These are phyloP conservation scores for Trametes meyenii DNA, from an alignment of 768 basidiomycete species.

Conservation along the genomic window DNA sequence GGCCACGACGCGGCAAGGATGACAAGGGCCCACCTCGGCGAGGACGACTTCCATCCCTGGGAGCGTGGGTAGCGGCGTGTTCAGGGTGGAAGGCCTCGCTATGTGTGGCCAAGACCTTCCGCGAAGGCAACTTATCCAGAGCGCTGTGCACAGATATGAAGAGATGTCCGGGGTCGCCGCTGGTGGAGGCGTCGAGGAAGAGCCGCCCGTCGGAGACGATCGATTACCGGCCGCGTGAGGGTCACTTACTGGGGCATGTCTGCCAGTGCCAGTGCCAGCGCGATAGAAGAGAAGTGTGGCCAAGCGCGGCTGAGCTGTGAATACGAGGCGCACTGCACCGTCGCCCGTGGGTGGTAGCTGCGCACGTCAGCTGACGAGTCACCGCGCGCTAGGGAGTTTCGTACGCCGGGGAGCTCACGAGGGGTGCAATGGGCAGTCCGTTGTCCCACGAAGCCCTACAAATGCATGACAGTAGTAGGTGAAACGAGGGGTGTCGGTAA, in stretches of 20 bases:
- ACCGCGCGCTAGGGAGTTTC: too few relatives aligned
- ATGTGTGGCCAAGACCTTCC: background rate
- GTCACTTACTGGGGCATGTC: too few relatives aligned
- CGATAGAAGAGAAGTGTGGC: constrained; percentile 1
- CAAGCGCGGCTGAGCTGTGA: background rate
- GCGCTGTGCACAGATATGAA: background rate
- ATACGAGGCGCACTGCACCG: background rate
- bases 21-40: too few relatives aligned
- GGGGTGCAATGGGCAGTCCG: too few relatives aligned
- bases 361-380: background rate
- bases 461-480: too few relatives aligned
- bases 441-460: too few relatives aligned
- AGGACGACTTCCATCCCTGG: too few relatives aligned
- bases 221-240: background rate
- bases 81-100: background rate
- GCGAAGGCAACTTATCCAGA: background rate
- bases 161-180: constrained; percentile 13
- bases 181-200: background rate
- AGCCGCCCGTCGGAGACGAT: background rate
- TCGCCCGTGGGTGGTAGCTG: background rate
- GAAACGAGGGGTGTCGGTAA: too few relatives aligned
- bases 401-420: too few relatives aligned
- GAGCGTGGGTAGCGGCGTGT: background rate
- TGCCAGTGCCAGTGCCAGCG: background rate
- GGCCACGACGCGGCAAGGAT: too few relatives aligned